Base-by-base conservation (phyloP, 148 eudicot species). In the Salicornia ramosissima region DNA sequence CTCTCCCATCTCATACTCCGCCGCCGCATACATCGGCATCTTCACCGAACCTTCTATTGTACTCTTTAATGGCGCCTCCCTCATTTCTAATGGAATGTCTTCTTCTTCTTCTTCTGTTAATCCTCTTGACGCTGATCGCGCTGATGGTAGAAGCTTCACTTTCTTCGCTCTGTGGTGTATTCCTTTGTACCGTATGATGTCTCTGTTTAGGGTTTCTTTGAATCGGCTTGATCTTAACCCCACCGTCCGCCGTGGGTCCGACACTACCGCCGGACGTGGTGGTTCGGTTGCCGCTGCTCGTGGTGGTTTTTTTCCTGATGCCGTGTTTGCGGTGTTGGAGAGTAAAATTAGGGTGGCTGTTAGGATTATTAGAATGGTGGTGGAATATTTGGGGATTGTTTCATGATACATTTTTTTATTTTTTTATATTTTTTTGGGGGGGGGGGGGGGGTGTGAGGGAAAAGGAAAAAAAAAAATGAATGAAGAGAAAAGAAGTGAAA, bases 1-100 rank as follows among this genome's bases (percentile, higher is more conserved):
- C 62, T 72, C 76, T 1, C 88, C 86, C 30, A 70, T 54, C 9
- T 82, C 81, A 36, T 51, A 73, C 10, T 85, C 86, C 0, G 86
- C 86, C 0, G 71, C 85, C 10, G 85, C 77, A 2, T 69, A 72
- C 75, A 84, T 55, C 1, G 75, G 70, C 51, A 75, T 2, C 33
- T 36, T 67, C 0, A 69, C 71, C 3, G 78, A 54, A 4, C 80
- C 80, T 0, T 77, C 24, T 67, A 72, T 77, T 11, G 29, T 72
- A 42, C 80, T 77, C 39, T 77, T 77, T 10, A 67, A 5, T 0
- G 76, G 76, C 1, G 64, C 68, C 28, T 30, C 58, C 19, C 80
- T 33, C 11, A 51, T 56, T n/a, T 45, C 75, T 0, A 75, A 62
- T 0, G 78, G 74, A 2, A 67, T 26, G 11, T 71, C 71, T 22